Evolutionary conservation across 108 stramenopile genomes (phyloP).

Genomic region (Cyclostephanos invisitatus): DNA sequence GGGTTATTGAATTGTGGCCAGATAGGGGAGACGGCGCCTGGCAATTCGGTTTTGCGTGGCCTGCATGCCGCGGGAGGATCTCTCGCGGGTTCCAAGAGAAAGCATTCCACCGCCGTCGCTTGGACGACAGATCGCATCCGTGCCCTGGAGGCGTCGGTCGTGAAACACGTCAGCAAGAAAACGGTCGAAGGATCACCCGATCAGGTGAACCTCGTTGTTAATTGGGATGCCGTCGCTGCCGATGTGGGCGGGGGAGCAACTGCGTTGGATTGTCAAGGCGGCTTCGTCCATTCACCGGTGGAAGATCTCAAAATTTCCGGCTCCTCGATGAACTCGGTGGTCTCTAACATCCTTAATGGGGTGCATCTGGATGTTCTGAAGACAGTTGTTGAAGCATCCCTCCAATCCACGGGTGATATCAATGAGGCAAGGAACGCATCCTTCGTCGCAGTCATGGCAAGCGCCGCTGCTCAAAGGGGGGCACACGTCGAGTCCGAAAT

Average conservation of each 20-base stretch:
- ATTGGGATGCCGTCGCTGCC: constrained; percentile 72
- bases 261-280: constrained; percentile 63
- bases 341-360: constrained; percentile 54
- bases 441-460: constrained; percentile 55
- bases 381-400: constrained; percentile 55
- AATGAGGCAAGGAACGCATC: constrained; percentile 59
- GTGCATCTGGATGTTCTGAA: constrained; percentile 55
- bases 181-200: neutral
- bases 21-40: constrained; percentile 80
- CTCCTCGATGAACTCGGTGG: constrained; percentile 21
- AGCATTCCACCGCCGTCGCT: constrained; percentile 29
- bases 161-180: constrained; percentile 15
- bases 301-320: constrained; percentile 11
- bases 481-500: constrained; percentile 57
- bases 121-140: constrained; percentile 36
- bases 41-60: constrained; percentile 57
- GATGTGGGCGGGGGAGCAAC: constrained; percentile 59
- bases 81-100: constrained; percentile 13
- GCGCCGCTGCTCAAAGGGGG: constrained; percentile 56
- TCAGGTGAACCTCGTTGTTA: constrained; percentile 23
- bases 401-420: constrained; percentile 54
- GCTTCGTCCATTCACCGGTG: constrained; percentile 58
- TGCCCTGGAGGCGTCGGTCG: constrained; percentile 27
- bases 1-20: constrained; percentile 72
- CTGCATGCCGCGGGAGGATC: constrained; percentile 14